Percentiles rank a stretch among this genome's conserved stretches.
Conservation (phyloP, 2,329 filamentous ascomycete genomes). For the Chrysoporthe puriensis region DNA sequence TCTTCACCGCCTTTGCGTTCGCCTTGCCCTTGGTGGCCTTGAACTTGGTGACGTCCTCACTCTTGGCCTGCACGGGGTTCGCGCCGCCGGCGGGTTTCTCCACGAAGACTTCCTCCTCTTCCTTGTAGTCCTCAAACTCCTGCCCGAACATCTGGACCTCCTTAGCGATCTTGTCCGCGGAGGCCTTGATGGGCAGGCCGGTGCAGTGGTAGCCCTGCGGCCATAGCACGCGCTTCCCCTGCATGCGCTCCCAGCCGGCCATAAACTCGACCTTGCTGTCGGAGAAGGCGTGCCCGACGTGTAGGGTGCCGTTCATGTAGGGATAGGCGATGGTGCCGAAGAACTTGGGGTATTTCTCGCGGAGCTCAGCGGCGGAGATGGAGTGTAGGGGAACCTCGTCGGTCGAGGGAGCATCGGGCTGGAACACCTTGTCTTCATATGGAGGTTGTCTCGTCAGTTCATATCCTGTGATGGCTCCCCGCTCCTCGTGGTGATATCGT, state of each 20-base stretch:
- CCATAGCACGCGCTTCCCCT: constrained; percentile 84
- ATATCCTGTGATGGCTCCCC: neutral
- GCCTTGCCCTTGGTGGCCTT: constrained; percentile 91
- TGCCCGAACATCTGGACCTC: constrained; percentile 89
- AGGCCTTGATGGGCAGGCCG: constrained; percentile 97
- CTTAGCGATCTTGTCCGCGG: constrained; percentile 89
- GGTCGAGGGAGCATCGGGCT: constrained; percentile 80
- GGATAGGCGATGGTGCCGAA: constrained; percentile 66
- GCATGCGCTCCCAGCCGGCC: constrained; percentile 84
- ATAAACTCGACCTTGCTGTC: constrained; percentile 93
- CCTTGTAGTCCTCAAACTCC: constrained; percentile 78
- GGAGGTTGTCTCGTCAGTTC: neutral
- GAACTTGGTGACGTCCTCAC: constrained; percentile 89
- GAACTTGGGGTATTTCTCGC: constrained; percentile 85
- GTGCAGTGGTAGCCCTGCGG: constrained; percentile 96
- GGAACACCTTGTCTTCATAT: constrained; percentile 67
- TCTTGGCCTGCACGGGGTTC: constrained; percentile 60
- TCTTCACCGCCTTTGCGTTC: constrained; percentile 83
- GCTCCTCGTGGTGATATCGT: too few species aligned
- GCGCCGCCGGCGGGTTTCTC: constrained; percentile 63
- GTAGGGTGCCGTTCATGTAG: constrained; percentile 74
- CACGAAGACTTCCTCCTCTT: constrained; percentile 56
- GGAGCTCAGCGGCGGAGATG: constrained; percentile 74
- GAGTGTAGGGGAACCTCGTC: constrained; percentile 72
- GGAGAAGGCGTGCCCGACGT: constrained; percentile 92